phyloP scores from a whole-genome alignment of 179 eudicot species.

The Heliamphora pulchella region DNA sequence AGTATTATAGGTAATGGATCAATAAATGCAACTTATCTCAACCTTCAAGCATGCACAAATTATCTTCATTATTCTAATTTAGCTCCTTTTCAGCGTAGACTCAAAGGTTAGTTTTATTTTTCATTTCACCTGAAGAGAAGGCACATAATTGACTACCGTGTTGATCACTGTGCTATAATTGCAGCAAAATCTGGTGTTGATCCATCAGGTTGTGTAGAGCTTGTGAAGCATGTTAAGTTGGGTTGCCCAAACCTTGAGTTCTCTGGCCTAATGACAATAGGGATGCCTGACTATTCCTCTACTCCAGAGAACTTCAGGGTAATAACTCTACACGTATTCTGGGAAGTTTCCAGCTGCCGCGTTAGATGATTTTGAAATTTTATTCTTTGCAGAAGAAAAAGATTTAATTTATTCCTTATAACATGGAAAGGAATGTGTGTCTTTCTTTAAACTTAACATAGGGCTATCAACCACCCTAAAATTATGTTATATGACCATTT shows the following conservation, averaged over 20 bases:
- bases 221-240: conserved; percentile 64
- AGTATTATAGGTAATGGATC: neutral
- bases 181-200: conserved; percentile 93
- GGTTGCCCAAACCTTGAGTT: conserved; percentile 73
- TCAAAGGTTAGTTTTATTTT: neutral
- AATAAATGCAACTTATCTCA: neutral
- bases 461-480: neutral
- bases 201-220: conserved; percentile 71
- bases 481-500: no score
- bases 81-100: conserved; percentile 1
- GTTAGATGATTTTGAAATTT: neutral
- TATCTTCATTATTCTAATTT: neutral
- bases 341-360: neutral
- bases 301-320: conserved; percentile 94
- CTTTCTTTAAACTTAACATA: conserved; percentile 2
- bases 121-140: neutral
- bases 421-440: no score
- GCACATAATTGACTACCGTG: neutral
- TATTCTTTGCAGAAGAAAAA: neutral
- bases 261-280: conserved; percentile 91
- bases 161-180: conserved; percentile 18
- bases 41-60: neutral
- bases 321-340: conserved; percentile 9
- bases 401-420: neutral
- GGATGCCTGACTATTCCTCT: conserved; percentile 91